These are phyloP conservation scores for Mucor plumbeus DNA, from an alignment of 371 early-diverging fungal species.

Conservation along the genomic window DNA sequence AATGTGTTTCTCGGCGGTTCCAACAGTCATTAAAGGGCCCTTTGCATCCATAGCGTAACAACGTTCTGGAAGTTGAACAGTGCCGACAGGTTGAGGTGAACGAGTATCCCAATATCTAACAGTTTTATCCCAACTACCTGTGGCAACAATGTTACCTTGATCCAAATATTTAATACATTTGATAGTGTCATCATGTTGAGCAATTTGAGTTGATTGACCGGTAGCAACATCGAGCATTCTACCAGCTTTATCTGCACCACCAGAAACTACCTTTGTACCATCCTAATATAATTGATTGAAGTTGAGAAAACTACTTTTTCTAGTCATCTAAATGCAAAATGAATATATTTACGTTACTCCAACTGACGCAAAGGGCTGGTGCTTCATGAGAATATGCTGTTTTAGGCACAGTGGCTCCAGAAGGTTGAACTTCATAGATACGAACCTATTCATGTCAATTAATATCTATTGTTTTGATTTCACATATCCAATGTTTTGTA, in stretches of 20 bases:
- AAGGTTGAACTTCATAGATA: conserved; percentile 85
- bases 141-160: conserved; percentile 48
- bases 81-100: conserved; percentile 72
- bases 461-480: neutral
- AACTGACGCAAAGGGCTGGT: conserved; percentile 82
- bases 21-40: conserved; percentile 36
- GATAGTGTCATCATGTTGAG: conserved; percentile 85
- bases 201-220: conserved; percentile 79
- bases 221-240: conserved; percentile 80
- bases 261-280: conserved; percentile 85
- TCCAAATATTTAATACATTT: conserved; percentile 78
- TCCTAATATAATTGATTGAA: conserved; percentile 57
- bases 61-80: conserved; percentile 83
- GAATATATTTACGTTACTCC: conserved; percentile 79
- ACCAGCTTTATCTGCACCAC: conserved; percentile 87
- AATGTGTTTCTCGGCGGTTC: conserved; percentile 63
- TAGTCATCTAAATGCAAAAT: neutral
- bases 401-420: conserved; percentile 75
- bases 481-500: neutral
- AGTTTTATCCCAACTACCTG: conserved; percentile 98
- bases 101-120: conserved; percentile 94
- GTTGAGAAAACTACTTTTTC: neutral
- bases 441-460: conserved; percentile 69
- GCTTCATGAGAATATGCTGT: conserved; percentile 82
- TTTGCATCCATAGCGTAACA: conserved; percentile 86